Conservation (phyloP, 83 land plant genomes). For the Picea abies region DNA sequence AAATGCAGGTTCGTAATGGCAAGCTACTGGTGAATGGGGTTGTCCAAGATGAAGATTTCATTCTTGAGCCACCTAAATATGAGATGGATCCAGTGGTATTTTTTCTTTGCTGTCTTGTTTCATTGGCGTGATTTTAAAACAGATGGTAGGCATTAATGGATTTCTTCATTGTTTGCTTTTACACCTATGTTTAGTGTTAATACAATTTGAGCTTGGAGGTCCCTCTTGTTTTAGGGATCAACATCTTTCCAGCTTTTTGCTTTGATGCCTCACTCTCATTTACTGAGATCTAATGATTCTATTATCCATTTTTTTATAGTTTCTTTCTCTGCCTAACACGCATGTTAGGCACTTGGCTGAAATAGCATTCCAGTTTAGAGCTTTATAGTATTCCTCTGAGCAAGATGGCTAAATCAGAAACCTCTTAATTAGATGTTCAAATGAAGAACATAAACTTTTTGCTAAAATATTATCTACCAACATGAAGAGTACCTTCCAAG, state of each 20-base stretch:
- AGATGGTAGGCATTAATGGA: constrained; percentile 1
- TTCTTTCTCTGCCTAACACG: too few relatives aligned
- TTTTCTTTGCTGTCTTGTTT: constrained; percentile 5
- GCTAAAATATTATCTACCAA: too few relatives aligned
- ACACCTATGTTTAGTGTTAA: not conserved
- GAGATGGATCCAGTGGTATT: constrained; percentile 67
- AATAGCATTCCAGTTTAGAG: too few relatives aligned
- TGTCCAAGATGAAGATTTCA: constrained; percentile 65
- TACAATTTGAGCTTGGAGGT: not conserved
- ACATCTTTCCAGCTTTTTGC: not conserved
- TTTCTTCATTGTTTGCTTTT: not conserved
- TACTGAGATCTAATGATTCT: too few relatives aligned
- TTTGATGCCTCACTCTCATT: not conserved
- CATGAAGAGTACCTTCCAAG: too few relatives aligned
- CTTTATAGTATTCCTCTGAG: too few relatives aligned
- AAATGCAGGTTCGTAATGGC: constrained; percentile 58
- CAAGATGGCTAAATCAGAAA: too few relatives aligned
- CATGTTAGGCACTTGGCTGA: too few relatives aligned
- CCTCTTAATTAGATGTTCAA: too few relatives aligned
- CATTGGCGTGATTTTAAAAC: not conserved
- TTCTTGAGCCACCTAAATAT: constrained; percentile 70
- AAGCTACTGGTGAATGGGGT: constrained; percentile 67
- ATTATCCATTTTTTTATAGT: too few relatives aligned
- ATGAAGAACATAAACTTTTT: too few relatives aligned
- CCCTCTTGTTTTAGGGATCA: not conserved